Conservation (phyloP, 2,329 filamentous ascomycete species). For the Rachicladosporium sp. region DNA sequence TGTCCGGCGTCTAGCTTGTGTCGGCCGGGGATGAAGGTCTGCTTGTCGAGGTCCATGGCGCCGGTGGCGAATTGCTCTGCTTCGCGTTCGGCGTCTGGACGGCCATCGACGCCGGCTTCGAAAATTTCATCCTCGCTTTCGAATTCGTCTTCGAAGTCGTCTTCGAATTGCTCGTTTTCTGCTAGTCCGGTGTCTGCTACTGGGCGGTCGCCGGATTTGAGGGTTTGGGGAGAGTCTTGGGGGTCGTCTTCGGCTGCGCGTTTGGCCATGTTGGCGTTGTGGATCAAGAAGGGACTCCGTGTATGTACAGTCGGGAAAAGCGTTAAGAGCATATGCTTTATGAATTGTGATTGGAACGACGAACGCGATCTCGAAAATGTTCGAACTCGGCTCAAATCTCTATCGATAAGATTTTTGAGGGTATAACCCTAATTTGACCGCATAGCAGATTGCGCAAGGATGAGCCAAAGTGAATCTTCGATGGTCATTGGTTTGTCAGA, state of each 20-base stretch:
- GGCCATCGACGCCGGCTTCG: conserved; percentile 85
- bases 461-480: too few relatives aligned
- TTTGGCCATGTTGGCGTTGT: conserved; percentile 42
- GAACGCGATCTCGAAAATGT: too few relatives aligned
- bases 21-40: conserved; percentile 90
- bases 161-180: conserved; percentile 67
- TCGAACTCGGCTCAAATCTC: too few relatives aligned
- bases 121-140: conserved; percentile 83
- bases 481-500: not conserved
- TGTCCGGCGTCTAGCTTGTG: conserved; percentile 85
- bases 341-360: too few relatives aligned
- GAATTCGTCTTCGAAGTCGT: conserved; percentile 86
- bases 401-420: too few relatives aligned
- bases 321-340: too few relatives aligned
- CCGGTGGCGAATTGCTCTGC: conserved; percentile 65
- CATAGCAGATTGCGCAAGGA: too few relatives aligned
- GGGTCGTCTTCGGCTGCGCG: conserved; percentile 43
- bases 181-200: conserved; percentile 36
- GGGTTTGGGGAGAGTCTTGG: conserved; percentile 35
- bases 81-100: conserved; percentile 84
- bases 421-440: too few relatives aligned
- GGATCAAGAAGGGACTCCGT: too few relatives aligned
- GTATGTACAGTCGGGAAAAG: too few relatives aligned
- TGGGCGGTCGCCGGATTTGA: conserved; percentile 51
- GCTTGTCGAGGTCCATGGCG: conserved; percentile 89